A percentile compares a stretch with the other conserved stretches of the same genome.
Conservation (phyloP, 768 basidiomycete genomes). For the Aureoboletus auriporus region DNA sequence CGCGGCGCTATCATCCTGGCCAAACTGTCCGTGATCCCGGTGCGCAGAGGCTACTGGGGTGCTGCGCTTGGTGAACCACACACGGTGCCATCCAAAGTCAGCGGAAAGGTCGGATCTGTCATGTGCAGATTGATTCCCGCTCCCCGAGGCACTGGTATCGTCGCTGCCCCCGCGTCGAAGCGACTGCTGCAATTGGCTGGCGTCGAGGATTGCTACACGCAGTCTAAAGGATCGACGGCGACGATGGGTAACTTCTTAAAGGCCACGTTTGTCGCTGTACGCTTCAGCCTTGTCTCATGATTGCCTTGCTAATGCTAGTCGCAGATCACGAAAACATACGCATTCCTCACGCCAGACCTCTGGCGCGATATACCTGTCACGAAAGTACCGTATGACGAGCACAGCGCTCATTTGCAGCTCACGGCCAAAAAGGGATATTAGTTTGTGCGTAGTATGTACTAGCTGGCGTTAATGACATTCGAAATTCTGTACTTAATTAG, state of each 20-base stretch:
- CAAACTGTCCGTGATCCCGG: slow-evolving; percentile 96
- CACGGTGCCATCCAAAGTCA: slow-evolving; percentile 98
- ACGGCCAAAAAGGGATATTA: slow-evolving; percentile 74
- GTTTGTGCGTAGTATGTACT: slow-evolving; percentile 11
- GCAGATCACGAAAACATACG: slow-evolving; percentile 95
- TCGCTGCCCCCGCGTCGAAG: slow-evolving; percentile 97
- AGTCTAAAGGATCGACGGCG: slow-evolving; percentile 96
- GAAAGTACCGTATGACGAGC: slow-evolving; percentile 91
- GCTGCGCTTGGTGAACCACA: slow-evolving; percentile 98
- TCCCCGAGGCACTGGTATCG: slow-evolving; percentile 98
- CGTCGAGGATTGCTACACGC: slow-evolving; percentile 96
- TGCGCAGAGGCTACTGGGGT: slow-evolving; percentile 99
- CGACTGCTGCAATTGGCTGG: slow-evolving; percentile 96
- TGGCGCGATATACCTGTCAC: slow-evolving; percentile 93
- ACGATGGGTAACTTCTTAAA: slow-evolving; percentile 99
- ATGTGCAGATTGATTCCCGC: slow-evolving; percentile 99
- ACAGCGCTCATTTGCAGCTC: slow-evolving; percentile 88
- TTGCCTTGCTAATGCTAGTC: background rate
- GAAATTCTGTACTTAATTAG: background rate
- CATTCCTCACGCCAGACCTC: slow-evolving; percentile 97
- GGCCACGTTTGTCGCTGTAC: slow-evolving; percentile 88
- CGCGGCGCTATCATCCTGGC: slow-evolving; percentile 99
- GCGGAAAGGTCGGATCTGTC: slow-evolving; percentile 98
- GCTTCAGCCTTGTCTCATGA: slow-evolving; percentile 25
- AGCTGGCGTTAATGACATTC: background rate